phyloP scores from a whole-genome alignment of 495 filamentous ascomycete genomes.

The Cercophora scortea region DNA sequence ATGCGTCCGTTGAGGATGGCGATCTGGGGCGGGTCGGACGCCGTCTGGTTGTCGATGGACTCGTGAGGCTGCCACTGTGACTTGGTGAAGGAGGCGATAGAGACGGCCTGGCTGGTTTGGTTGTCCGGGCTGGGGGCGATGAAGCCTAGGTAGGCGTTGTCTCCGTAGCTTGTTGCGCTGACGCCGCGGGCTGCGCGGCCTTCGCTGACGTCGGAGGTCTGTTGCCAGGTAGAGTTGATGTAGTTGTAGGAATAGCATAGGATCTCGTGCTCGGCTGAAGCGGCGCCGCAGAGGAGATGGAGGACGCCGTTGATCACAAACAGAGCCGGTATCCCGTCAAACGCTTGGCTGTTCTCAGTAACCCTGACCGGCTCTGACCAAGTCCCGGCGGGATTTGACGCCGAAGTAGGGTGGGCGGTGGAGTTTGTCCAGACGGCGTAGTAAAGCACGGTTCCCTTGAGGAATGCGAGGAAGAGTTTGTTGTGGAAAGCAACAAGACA shows the following conservation, averaged over 20 bases:
- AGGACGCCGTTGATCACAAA: conserved; percentile 17
- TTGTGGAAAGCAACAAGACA: conserved; percentile 21
- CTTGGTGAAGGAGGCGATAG: conserved; percentile 15
- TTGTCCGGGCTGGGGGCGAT: conserved; percentile 12
- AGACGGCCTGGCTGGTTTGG: conserved; percentile 10
- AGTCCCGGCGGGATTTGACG: background rate
- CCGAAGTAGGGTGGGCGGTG: conserved; percentile 1
- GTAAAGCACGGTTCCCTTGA: conserved; percentile 10
- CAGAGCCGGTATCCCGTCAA: conserved; percentile 19
- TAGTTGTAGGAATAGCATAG: conserved; percentile 17
- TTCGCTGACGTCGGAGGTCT: conserved; percentile 17
- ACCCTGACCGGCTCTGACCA: conserved; percentile 15
- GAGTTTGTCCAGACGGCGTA: conserved; percentile 13
- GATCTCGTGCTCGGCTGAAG: conserved; percentile 15
- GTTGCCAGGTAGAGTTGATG: conserved; percentile 11
- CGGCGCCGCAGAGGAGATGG: conserved; percentile 15
- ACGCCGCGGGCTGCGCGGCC: conserved; percentile 18
- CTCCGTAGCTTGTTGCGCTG: conserved; percentile 22
- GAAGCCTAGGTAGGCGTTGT: conserved; percentile 20
- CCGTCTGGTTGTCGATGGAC: conserved; percentile 10
- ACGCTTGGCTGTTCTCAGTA: background rate
- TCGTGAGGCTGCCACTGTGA: conserved; percentile 18
- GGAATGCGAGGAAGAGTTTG: conserved; percentile 20
- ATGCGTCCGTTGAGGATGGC: conserved; percentile 20
- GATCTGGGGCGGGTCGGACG: conserved; percentile 21